Percentiles rank a stretch among this genome's conserved stretches.
Evolutionary conservation across 139 green algal species (phyloP).

Genomic region (Tetraselmis striata): DNA sequence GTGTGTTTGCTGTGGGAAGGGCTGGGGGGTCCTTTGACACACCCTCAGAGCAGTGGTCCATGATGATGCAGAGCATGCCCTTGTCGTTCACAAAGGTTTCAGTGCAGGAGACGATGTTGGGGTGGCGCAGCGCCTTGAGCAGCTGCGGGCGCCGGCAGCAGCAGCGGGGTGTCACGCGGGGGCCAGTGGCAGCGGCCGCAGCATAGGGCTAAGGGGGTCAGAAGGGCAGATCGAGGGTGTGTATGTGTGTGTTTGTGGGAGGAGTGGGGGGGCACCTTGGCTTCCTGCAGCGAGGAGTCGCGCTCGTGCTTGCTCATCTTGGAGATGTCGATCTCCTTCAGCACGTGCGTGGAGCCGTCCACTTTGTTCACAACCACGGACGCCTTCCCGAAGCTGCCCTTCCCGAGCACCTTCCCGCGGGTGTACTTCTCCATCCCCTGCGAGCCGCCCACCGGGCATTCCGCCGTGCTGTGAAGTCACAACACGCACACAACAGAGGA

Average conservation of each 20-base stretch:
- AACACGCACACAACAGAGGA: too few species aligned
- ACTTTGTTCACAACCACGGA: conserved; percentile 43
- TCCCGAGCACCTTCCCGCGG: conserved; percentile 46
- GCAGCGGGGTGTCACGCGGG: too few species aligned
- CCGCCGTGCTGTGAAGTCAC: too few species aligned
- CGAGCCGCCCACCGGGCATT: too few species aligned
- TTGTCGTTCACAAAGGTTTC: conserved; percentile 47
- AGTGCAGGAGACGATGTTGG: conserved; percentile 59
- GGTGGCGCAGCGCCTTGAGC: conserved; percentile 57
- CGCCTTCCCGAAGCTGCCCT: conserved; percentile 56
- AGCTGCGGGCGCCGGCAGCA: conserved; percentile 32
- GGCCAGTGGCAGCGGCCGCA: too few species aligned
- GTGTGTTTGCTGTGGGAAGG: too few species aligned
- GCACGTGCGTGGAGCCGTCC: conserved; percentile 60
- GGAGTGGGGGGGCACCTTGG: conserved; percentile 32
- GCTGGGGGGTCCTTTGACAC: too few species aligned
- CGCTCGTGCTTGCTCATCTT: conserved; percentile 50
- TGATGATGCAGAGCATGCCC: conserved; percentile 68
- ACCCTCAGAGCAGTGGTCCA: conserved; percentile 68
- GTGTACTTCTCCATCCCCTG: conserved; percentile 39
- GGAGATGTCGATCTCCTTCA: conserved; percentile 69
- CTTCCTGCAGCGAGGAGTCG: conserved; percentile 52
- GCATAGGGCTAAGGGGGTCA: too few species aligned
- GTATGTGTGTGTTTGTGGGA: too few species aligned
- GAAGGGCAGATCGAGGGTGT: too few species aligned